Evolutionary conservation across 306 rosid species (phyloP).

Genomic region (Myrica gale): DNA sequence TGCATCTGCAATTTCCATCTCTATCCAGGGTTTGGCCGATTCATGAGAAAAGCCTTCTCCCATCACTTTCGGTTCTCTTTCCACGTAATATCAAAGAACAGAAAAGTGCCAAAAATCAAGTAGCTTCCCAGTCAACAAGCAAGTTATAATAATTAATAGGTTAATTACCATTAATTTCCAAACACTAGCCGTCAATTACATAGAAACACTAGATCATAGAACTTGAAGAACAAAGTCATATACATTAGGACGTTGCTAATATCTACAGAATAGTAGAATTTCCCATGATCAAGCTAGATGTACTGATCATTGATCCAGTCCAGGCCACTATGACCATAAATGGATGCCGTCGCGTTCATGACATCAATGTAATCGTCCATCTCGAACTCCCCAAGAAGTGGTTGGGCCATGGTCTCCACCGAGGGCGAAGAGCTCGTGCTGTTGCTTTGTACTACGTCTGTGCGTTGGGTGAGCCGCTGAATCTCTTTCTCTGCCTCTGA

Average conservation of each 20-base stretch:
- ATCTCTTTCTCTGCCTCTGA: conserved; percentile 60
- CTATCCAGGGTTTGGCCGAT: too few relatives aligned
- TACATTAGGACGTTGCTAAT: conserved; percentile 45
- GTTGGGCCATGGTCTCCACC: conserved; percentile 47
- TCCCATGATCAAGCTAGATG: neutral
- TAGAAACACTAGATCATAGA: neutral
- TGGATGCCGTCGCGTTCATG: conserved; percentile 41
- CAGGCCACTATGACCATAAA: conserved; percentile 46
- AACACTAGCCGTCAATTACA: neutral
- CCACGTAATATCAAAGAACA: too few relatives aligned
- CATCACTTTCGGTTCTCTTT: too few relatives aligned
- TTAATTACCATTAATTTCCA: neutral
- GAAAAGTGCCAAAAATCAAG: too few relatives aligned
- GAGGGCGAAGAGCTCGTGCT: conserved; percentile 65
- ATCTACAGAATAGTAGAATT: conserved; percentile 47
- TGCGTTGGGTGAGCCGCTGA: conserved; percentile 41
- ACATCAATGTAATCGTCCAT: conserved; percentile 48
- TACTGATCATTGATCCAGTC: conserved; percentile 62
- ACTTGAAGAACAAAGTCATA: conserved; percentile 13
- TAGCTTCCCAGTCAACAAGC: too few relatives aligned
- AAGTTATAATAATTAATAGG: neutral
- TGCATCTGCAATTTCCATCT: too few relatives aligned
- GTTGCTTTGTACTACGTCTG: conserved; percentile 43
- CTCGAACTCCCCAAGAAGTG: conserved; percentile 60
- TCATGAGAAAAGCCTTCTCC: too few relatives aligned